phyloP scores from a whole-genome alignment of 208 protist genomes.

The Tritrichomonas foetus region DNA sequence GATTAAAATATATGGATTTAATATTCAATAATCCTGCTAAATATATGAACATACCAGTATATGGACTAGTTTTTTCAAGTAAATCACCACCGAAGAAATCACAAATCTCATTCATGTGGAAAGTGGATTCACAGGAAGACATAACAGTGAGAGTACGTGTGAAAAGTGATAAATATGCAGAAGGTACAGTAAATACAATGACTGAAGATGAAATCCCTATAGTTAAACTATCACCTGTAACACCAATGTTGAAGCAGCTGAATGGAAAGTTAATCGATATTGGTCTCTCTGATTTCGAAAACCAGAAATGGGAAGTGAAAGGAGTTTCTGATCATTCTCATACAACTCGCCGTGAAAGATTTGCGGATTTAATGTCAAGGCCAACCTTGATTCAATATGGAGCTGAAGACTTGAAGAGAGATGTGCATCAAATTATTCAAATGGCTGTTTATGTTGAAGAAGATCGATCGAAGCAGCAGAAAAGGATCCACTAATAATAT shows the following conservation, averaged over 20 bases:
- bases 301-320: not conserved
- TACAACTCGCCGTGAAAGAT: not conserved
- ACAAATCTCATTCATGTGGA: not conserved
- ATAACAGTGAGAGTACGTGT: not conserved
- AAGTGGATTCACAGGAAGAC: not conserved
- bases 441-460: not conserved
- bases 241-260: not conserved
- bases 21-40: not conserved
- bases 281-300: not conserved
- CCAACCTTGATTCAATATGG: not conserved
- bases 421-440: not conserved
- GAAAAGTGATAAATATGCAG: too few species aligned
- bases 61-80: not conserved
- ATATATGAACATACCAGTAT: not conserved
- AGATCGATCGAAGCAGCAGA: not conserved
- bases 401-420: not conserved
- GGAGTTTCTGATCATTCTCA: not conserved
- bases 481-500: too few species aligned
- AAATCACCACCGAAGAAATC: not conserved
- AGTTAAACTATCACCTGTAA: too few species aligned
- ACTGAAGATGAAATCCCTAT: too few species aligned
- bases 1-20: not conserved
- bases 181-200: too few species aligned
- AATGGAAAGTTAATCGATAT: not conserved
- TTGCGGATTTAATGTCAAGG: not conserved